Percentiles rank a stretch among this genome's conserved stretches.
These are phyloP conservation scores for Euphorbia lathyris DNA, from an alignment of 345 rosid species.

Conservation along the genomic window DNA sequence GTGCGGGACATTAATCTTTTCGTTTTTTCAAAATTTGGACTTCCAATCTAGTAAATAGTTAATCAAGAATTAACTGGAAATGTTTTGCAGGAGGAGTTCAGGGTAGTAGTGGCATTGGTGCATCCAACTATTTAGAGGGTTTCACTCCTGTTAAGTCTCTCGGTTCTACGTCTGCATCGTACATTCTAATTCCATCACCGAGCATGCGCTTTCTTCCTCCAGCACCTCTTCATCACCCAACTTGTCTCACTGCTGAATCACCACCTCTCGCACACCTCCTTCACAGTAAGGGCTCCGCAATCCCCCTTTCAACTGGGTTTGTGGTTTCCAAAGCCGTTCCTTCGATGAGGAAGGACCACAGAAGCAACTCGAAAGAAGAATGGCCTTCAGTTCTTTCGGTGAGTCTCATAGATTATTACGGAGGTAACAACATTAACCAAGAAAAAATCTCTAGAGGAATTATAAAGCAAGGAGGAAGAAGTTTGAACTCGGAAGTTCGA, in stretches of 20 bases:
- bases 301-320: slow-evolving; percentile 86
- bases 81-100: slow-evolving; percentile 58
- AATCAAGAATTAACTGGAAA: neutral
- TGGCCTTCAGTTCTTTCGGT: slow-evolving; percentile 95
- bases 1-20: neutral
- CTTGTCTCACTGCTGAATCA: slow-evolving; percentile 94
- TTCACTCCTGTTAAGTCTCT: slow-evolving; percentile 90
- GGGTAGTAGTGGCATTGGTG: slow-evolving; percentile 42
- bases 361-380: slow-evolving; percentile 67
- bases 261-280: slow-evolving; percentile 99
- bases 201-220: slow-evolving; percentile 96
- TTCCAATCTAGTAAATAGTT: neutral
- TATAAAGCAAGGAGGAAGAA: slow-evolving; percentile 61
- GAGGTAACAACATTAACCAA: slow-evolving; percentile 48
- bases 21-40: neutral
- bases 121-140: slow-evolving; percentile 72
- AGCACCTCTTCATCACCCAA: slow-evolving; percentile 84
- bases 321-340: slow-evolving; percentile 91
- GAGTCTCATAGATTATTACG: slow-evolving; percentile 84
- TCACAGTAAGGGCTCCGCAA: slow-evolving; percentile 90
- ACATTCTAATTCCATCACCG: slow-evolving; percentile 89
- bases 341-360: slow-evolving; percentile 71
- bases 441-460: slow-evolving; percentile 52
- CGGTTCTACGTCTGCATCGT: slow-evolving; percentile 77
- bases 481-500: slow-evolving; percentile 50